These are phyloP conservation scores for Candida adriatica DNA, from an alignment of 805 yeast genomes.

Conservation along the genomic window DNA sequence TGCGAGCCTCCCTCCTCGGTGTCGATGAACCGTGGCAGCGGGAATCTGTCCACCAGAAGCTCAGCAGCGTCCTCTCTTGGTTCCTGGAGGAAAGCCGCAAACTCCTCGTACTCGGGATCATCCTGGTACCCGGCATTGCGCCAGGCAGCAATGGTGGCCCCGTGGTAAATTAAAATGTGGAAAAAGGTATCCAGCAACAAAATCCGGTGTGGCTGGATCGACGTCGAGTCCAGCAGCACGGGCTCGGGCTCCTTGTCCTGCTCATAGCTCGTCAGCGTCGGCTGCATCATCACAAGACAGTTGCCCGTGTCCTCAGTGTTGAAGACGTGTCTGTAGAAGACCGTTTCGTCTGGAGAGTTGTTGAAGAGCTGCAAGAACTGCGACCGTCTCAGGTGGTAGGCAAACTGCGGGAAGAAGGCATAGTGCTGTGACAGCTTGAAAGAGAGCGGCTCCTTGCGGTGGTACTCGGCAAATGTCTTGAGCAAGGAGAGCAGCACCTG, in stretches of 20 bases:
- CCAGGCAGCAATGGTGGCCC: slow-evolving; percentile 94
- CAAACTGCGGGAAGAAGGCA: slow-evolving; percentile 89
- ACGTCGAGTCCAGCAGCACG: slow-evolving; percentile 87
- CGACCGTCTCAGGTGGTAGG: slow-evolving; percentile 91
- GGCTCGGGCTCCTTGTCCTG: slow-evolving; percentile 86
- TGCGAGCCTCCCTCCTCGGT: slow-evolving; percentile 99
- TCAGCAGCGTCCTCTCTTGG: slow-evolving; percentile 92
- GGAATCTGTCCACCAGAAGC: slow-evolving; percentile 87
- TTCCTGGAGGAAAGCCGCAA: slow-evolving; percentile 77
- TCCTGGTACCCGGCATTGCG: slow-evolving; percentile 93
- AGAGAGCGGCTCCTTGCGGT: slow-evolving; percentile 75
- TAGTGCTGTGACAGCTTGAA: slow-evolving; percentile 81
- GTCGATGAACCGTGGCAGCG: slow-evolving; percentile 94
- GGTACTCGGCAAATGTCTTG: slow-evolving; percentile 88
- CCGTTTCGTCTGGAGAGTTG: slow-evolving; percentile 98
- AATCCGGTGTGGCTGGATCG: slow-evolving; percentile 83
- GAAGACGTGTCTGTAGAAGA: slow-evolving; percentile 89
- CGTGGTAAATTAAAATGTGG: slow-evolving; percentile 93
- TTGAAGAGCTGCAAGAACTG: slow-evolving; percentile 95
- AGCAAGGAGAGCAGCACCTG: slow-evolving; percentile 84
- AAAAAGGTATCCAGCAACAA: slow-evolving; percentile 90
- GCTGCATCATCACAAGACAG: slow-evolving; percentile 95
- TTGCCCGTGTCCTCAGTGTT: slow-evolving; percentile 88
- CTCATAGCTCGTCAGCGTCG: slow-evolving; percentile 82
- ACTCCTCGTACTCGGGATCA: slow-evolving; percentile 81